Conservation (phyloP, 176 grass and related monocot genomes). For the Oryza glaberrima region DNA sequence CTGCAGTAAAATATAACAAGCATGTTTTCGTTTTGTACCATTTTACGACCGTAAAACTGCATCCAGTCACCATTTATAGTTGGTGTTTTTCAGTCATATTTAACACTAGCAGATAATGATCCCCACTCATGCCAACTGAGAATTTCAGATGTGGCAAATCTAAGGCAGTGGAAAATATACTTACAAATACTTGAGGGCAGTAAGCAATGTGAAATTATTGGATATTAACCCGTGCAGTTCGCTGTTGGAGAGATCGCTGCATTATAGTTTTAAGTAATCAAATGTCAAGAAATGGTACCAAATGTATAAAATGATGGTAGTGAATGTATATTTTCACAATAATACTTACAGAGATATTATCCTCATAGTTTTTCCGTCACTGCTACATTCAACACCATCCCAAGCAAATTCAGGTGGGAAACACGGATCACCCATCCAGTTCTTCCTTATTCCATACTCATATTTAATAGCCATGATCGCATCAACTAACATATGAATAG, state of each 20-base stretch:
- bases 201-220: slow-evolving; percentile 35
- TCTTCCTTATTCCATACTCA: slow-evolving; percentile 26
- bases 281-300: background rate
- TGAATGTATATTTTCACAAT: too few relatives aligned
- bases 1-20: too few relatives aligned
- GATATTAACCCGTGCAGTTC: slow-evolving; percentile 41
- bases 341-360: slow-evolving; percentile 46
- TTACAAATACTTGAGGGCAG: slow-evolving; percentile 15
- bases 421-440: slow-evolving; percentile 9
- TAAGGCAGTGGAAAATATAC: background rate
- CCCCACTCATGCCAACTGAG: too few relatives aligned
- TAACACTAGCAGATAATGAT: too few relatives aligned
- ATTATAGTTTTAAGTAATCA: background rate
- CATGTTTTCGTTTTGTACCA: too few relatives aligned
- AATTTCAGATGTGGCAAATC: too few relatives aligned
- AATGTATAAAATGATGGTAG: too few relatives aligned
- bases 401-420: slow-evolving; percentile 18
- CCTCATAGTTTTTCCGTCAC: background rate
- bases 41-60: background rate
- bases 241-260: slow-evolving; percentile 52
- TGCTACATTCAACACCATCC: slow-evolving; percentile 51
- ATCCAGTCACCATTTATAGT: too few relatives aligned
- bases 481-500: background rate
- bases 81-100: too few relatives aligned
- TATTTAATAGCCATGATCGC: slow-evolving; percentile 22